Base-by-base conservation (phyloP, 306 rosid species). In the Senna tora region DNA sequence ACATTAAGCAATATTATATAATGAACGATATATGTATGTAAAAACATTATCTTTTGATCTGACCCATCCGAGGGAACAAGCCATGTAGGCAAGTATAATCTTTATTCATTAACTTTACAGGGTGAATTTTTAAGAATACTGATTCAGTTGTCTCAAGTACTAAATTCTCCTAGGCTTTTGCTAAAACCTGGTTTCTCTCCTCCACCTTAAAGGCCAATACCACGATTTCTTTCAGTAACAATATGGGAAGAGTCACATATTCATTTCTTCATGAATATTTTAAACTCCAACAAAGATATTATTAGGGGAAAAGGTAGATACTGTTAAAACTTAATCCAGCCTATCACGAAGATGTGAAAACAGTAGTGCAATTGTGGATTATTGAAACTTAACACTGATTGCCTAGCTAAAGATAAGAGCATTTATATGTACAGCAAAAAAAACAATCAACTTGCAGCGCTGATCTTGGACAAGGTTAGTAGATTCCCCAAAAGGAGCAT, bases 31-130 rank as follows among this genome's bases (percentile, higher is more conserved):
- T 21, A 56, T 21, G 54, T 53, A n/a, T 7, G 47, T 30, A 49
- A 53, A 75, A 36, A 43, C 39, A 59, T 25, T 1, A 25, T 20
- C 52, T 60, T 61, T 17, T 25, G 30, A 25, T 25, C 1, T 25
- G 30, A n/a, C n/a, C n/a, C 61, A 74, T 74, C 71, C 36, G 22
- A 55, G 12, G 60, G 41, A 74, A 74, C 38, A 69, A 56, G 14
- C 61, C 33, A 63, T 17, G 22, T 41, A 56, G 63, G 41, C 51
- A 19, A 6, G 20, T 65, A 53, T 43, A 36, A 11, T 46, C 64
- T 22, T 54, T 36, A 78, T 53, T 67, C 11, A 33, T 22, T 17
- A 57, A 11, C 22, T 72, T 1, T 25, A 20, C 58, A 38, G 75
- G 56, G 47, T 41, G 70, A 64, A 38, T 55, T 56, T 14, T 19